phyloP scores from a whole-genome alignment of 805 yeast species.

The Teunomyces atbi region DNA sequence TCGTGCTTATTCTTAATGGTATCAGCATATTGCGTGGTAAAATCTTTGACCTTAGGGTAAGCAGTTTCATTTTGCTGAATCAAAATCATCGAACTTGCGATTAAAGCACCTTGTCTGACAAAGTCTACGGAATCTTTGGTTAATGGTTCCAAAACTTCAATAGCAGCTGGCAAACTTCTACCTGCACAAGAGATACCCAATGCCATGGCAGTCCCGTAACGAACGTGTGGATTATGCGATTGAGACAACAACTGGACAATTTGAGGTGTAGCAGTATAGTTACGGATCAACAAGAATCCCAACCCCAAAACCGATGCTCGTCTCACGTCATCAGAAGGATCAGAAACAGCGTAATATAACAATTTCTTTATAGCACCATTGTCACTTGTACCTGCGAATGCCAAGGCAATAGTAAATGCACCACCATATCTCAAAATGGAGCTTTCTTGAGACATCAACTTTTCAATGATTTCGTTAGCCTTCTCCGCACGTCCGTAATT shows the following conservation, averaged over 20 bases:
- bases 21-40: conserved; percentile 70
- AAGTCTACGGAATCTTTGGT: conserved; percentile 93
- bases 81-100: conserved; percentile 87
- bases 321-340: conserved; percentile 93
- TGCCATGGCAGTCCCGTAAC: conserved; percentile 98
- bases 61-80: conserved; percentile 83
- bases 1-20: conserved; percentile 87
- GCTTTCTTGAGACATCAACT: conserved; percentile 70
- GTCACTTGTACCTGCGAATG: conserved; percentile 95
- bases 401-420: conserved; percentile 88
- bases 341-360: conserved; percentile 92
- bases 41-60: conserved; percentile 73
- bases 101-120: conserved; percentile 96
- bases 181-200: conserved; percentile 98
- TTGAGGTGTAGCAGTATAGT: conserved; percentile 90
- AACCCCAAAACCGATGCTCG: conserved; percentile 91
- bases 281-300: conserved; percentile 88
- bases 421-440: conserved; percentile 93
- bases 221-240: conserved; percentile 95
- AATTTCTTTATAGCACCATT: conserved; percentile 82
- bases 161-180: conserved; percentile 80
- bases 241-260: conserved; percentile 90
- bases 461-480: conserved; percentile 67
- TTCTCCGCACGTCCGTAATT: conserved; percentile 82
- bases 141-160: conserved; percentile 89